Conservation (phyloP, 1,284 basidiomycete genomes). For the Schizophyllum amplum region DNA sequence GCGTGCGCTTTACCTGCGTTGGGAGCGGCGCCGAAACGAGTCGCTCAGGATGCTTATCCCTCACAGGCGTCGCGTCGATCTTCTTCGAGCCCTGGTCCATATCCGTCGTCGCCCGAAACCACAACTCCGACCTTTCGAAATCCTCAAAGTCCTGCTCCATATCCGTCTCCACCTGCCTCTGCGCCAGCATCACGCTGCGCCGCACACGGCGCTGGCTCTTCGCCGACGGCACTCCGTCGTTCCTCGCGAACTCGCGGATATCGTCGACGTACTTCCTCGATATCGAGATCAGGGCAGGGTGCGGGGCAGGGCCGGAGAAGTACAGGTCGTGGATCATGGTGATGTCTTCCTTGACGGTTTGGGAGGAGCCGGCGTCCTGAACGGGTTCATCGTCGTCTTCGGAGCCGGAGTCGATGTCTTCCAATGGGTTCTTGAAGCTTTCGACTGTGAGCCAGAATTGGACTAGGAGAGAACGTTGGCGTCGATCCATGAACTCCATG, state of each 20-base stretch:
- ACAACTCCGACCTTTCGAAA: conserved; percentile 83
- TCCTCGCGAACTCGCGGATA: conserved; percentile 61
- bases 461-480: conserved; percentile 75
- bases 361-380: conserved; percentile 47
- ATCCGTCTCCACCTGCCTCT: conserved; percentile 76
- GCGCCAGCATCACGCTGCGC: conserved; percentile 74
- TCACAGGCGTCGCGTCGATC: conserved; percentile 14
- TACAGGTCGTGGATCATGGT: conserved; percentile 83
- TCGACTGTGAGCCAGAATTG: conserved; percentile 98
- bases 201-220: conserved; percentile 57
- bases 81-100: conserved; percentile 33
- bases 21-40: neutral
- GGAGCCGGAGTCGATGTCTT: conserved; percentile 67
- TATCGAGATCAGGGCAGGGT: conserved; percentile 56
- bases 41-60: conserved; percentile 9
- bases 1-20: conserved; percentile 6
- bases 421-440: conserved; percentile 94
- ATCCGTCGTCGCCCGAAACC: conserved; percentile 82
- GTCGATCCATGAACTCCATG: conserved; percentile 97
- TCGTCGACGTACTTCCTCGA: conserved; percentile 60
- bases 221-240: conserved; percentile 35
- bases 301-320: conserved; percentile 56
- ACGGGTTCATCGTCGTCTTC: conserved; percentile 61
- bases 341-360: conserved; percentile 77
- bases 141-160: conserved; percentile 91